Percentiles rank a stretch among this genome's conserved stretches.
phyloP scores from a whole-genome alignment of 306 rosid species.

The Datisca glomerata region DNA sequence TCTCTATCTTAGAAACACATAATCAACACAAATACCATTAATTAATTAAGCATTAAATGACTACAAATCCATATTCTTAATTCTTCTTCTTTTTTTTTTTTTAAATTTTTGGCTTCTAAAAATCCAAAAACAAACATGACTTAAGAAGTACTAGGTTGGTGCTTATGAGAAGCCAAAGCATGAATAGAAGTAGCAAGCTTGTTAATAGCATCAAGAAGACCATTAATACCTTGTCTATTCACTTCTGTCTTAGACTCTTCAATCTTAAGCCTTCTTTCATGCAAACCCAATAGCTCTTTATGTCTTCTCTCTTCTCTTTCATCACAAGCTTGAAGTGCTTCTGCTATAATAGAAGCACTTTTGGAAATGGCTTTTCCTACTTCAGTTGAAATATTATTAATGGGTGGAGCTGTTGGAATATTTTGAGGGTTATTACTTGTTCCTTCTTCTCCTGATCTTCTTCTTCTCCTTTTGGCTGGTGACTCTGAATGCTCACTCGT shows the following conservation, averaged over 20 bases:
- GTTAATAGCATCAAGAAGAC: conserved; percentile 34
- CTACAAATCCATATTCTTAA: too few species aligned
- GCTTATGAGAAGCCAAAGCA: conserved; percentile 29
- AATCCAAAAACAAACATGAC: too few species aligned
- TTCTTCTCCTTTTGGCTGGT: conserved; percentile 32
- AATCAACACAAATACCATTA: too few species aligned
- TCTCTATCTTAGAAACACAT: too few species aligned
- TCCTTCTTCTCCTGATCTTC: conserved; percentile 9
- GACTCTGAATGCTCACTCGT: conserved; percentile 34
- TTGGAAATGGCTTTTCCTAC: conserved; percentile 30
- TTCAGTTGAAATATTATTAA: conserved; percentile 12
- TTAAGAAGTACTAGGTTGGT: background rate
- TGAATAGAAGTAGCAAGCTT: conserved; percentile 32
- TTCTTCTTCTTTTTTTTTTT: too few species aligned
- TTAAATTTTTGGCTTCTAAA: too few species aligned
- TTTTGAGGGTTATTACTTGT: conserved; percentile 8
- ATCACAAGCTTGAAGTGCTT: conserved; percentile 29
- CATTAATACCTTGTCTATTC: conserved; percentile 30
- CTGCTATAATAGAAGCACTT: conserved; percentile 31
- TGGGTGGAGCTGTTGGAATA: background rate
- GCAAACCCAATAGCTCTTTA: conserved; percentile 21
- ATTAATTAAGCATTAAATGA: too few species aligned
- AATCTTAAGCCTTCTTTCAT: conserved; percentile 27
- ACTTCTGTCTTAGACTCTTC: conserved; percentile 26
- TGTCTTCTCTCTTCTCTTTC: conserved; percentile 35